Evolutionary conservation across 805 yeast species (phyloP).

Genomic region (Yamadazyma olivae): DNA sequence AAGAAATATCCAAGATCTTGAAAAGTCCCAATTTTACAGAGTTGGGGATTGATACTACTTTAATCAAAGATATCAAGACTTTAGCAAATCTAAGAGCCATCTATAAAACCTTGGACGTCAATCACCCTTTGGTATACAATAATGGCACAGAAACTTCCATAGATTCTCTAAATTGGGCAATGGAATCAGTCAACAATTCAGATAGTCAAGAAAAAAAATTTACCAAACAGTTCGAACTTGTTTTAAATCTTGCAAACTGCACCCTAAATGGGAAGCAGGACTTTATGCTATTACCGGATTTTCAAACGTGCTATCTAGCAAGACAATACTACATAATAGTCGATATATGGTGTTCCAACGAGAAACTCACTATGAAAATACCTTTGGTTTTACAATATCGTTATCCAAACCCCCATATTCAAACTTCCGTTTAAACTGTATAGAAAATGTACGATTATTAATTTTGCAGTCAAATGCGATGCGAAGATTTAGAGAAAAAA

Average conservation of each 20-base stretch:
- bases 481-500: too few relatives aligned
- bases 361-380: too few relatives aligned
- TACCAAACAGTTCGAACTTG: conserved; percentile 5
- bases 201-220: conserved; percentile 1
- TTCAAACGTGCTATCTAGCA: conserved; percentile 34
- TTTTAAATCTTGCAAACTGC: conserved; percentile 21
- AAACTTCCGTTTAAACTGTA: too few relatives aligned
- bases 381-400: too few relatives aligned
- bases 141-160: conserved; percentile 1
- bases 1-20: conserved; percentile 22
- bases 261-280: conserved; percentile 15
- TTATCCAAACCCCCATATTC: too few relatives aligned
- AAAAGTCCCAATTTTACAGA: conserved; percentile 21
- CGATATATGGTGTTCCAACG: too few relatives aligned
- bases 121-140: conserved; percentile 6
- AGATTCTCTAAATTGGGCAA: conserved; percentile 6
- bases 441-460: too few relatives aligned
- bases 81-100: conserved; percentile 28
- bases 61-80: conserved; percentile 28
- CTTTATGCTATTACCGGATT: conserved; percentile 36
- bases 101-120: conserved; percentile 24
- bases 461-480: not conserved
- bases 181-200: conserved; percentile 1
- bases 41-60: conserved; percentile 22
- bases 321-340: conserved; percentile 31